These are phyloP conservation scores for Hypomyces rosellus DNA, from an alignment of 2,329 filamentous ascomycete genomes.

Conservation along the genomic window DNA sequence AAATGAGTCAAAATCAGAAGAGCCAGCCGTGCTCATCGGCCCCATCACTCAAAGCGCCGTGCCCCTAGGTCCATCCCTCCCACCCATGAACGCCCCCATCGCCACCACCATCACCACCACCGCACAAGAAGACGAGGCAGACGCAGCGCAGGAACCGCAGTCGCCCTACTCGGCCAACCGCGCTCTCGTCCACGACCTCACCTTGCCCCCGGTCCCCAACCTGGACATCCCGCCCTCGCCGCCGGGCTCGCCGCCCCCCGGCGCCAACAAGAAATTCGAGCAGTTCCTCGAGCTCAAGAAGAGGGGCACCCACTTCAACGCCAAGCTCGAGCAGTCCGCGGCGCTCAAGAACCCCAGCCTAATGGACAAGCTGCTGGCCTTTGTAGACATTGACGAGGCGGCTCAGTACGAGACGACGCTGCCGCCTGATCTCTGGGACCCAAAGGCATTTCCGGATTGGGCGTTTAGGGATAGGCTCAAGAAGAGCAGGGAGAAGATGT, in stretches of 20 bases:
- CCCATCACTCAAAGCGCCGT: conserved; percentile 26
- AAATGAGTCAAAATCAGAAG: background rate
- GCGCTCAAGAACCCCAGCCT: conserved; percentile 67
- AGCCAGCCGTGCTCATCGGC: conserved; percentile 17
- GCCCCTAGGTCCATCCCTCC: conserved; percentile 35
- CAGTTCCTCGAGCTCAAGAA: conserved; percentile 73
- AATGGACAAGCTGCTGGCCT: conserved; percentile 65
- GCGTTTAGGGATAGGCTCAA: conserved; percentile 47
- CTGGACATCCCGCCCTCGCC: conserved; percentile 71
- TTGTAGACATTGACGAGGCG: conserved; percentile 45
- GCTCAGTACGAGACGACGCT: conserved; percentile 63
- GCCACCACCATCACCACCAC: conserved; percentile 5
- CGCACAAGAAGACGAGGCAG: background rate
- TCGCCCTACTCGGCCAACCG: conserved; percentile 54
- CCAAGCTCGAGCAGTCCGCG: conserved; percentile 59
- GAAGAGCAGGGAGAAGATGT: conserved; percentile 40
- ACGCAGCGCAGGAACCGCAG: background rate
- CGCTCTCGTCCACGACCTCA: conserved; percentile 62
- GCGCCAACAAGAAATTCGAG: conserved; percentile 60
- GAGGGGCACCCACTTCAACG: conserved; percentile 71
- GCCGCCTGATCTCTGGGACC: conserved; percentile 51
- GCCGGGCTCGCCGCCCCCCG: conserved; percentile 49
- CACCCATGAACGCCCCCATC: conserved; percentile 21
- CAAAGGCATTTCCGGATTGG: conserved; percentile 47
- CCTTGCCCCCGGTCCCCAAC: conserved; percentile 64